Percentiles rank a stretch among this genome's conserved stretches.
Evolutionary conservation across 495 filamentous ascomycete species (phyloP).

Genomic region (Clavariopsis aquatica): DNA sequence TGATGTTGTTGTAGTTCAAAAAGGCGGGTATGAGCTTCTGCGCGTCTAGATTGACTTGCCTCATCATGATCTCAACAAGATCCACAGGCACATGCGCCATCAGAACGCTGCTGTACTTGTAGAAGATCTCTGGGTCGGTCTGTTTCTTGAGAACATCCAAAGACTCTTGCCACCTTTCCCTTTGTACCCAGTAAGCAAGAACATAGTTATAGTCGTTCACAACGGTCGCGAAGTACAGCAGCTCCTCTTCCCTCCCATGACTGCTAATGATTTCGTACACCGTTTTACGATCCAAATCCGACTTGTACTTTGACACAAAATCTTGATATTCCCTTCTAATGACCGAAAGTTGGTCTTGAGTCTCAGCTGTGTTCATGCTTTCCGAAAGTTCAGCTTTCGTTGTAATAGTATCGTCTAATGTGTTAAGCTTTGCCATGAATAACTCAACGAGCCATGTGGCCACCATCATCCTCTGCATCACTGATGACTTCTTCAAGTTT

Average conservation of each 20-base stretch:
- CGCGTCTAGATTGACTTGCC: slow-evolving; percentile 83
- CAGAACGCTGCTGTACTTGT: slow-evolving; percentile 92
- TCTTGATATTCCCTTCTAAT: slow-evolving; percentile 80
- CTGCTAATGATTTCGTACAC: slow-evolving; percentile 94
- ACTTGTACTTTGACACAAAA: slow-evolving; percentile 79
- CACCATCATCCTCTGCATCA: slow-evolving; percentile 95
- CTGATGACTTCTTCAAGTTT: slow-evolving; percentile 74
- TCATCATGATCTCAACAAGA: slow-evolving; percentile 89
- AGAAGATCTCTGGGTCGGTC: slow-evolving; percentile 88
- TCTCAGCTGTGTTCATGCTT: slow-evolving; percentile 65
- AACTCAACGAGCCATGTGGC: slow-evolving; percentile 93
- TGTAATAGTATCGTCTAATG: slow-evolving; percentile 88
- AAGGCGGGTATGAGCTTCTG: slow-evolving; percentile 88
- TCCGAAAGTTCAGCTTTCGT: slow-evolving; percentile 83
- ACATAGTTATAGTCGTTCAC: slow-evolving; percentile 93
- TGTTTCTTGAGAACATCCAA: slow-evolving; percentile 87
- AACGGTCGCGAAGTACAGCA: slow-evolving; percentile 84
- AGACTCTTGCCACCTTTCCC: slow-evolving; percentile 90
- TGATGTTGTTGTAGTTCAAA: slow-evolving; percentile 84
- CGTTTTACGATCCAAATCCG: slow-evolving; percentile 85
- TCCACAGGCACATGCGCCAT: slow-evolving; percentile 85
- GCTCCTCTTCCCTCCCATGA: slow-evolving; percentile 88
- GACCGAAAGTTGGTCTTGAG: slow-evolving; percentile 66
- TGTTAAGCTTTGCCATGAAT: slow-evolving; percentile 96
- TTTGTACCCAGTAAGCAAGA: slow-evolving; percentile 93